Evolutionary conservation across 2,329 filamentous ascomycete species (phyloP).

Genomic region (Pestalotiopsis sp.): DNA sequence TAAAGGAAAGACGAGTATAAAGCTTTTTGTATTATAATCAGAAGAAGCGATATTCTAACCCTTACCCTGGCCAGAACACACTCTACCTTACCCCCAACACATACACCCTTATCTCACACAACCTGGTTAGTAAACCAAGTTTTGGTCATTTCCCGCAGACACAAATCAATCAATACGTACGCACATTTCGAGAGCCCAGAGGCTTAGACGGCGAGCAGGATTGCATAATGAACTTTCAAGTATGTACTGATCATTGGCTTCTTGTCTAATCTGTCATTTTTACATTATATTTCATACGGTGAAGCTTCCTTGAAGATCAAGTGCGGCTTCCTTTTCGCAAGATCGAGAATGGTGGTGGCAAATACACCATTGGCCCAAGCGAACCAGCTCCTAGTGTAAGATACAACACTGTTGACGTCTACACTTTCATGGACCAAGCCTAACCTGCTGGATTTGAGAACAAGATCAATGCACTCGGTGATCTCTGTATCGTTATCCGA

Average conservation of each 20-base stretch:
- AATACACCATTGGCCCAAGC: constrained; percentile 98
- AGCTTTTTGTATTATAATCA: too few species aligned
- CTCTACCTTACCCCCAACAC: too few species aligned
- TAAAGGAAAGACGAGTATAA: too few species aligned
- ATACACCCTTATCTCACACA: too few species aligned
- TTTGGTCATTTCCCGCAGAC: too few species aligned
- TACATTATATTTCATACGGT: constrained; percentile 54
- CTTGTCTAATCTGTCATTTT: background rate
- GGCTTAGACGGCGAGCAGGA: too few species aligned
- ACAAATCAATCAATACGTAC: too few species aligned
- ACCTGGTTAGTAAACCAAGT: too few species aligned
- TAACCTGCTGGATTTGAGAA: constrained; percentile 74
- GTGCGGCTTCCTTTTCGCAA: constrained; percentile 87
- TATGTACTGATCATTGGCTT: background rate
- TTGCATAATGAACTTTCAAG: background rate
- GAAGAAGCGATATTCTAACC: too few species aligned
- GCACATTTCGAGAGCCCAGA: too few species aligned
- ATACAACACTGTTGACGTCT: constrained; percentile 67
- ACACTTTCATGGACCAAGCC: constrained; percentile 93
- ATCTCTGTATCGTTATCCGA: constrained; percentile 85
- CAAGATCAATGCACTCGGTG: constrained; percentile 67
- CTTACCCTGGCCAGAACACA: too few species aligned
- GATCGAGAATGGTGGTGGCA: constrained; percentile 85
- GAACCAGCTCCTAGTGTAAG: constrained; percentile 92
- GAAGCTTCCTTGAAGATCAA: constrained; percentile 73